phyloP scores from a whole-genome alignment of 78 protist species.

The Pigoraptor vietnamica region DNA sequence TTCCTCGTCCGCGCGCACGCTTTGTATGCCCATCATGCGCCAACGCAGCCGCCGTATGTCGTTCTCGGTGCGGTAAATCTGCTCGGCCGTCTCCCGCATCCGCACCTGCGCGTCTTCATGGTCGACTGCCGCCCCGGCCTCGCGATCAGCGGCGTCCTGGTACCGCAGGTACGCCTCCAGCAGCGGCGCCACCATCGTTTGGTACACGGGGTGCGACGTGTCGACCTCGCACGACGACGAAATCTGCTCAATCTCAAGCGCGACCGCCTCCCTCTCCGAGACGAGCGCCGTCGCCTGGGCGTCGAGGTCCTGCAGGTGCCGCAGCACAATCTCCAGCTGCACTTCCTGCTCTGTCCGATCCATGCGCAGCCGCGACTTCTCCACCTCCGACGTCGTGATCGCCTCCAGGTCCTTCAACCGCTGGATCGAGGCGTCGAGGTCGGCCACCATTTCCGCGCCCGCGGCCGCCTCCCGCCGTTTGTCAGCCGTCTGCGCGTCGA shows the following conservation, averaged over 20 bases:
- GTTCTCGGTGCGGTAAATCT: too few species aligned
- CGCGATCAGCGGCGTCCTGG: too few species aligned
- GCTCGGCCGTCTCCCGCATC: too few species aligned
- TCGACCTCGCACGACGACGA: neutral
- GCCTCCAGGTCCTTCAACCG: neutral
- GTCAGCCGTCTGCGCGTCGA: neutral
- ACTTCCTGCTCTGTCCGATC: neutral
- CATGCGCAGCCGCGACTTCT: neutral
- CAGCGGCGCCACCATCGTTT: neutral
- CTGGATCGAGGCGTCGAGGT: neutral
- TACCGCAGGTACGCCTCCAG: neutral
- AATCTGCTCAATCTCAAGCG: neutral
- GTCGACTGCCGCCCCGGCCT: too few species aligned
- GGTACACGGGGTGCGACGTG: neutral
- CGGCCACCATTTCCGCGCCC: neutral
- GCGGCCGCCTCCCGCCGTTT: neutral
- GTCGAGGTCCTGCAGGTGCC: neutral
- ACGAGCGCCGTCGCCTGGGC: neutral
- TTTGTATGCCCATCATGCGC: too few species aligned
- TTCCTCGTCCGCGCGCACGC: too few species aligned
- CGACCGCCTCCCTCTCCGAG: neutral
- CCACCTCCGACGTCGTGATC: neutral
- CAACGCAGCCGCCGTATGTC: too few species aligned
- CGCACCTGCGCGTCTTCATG: too few species aligned
- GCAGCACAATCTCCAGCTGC: neutral